Percentiles rank a stretch among this genome's conserved stretches.
Conservation (phyloP, 2,329 filamentous ascomycete genomes). For the Fusarium sp. region DNA sequence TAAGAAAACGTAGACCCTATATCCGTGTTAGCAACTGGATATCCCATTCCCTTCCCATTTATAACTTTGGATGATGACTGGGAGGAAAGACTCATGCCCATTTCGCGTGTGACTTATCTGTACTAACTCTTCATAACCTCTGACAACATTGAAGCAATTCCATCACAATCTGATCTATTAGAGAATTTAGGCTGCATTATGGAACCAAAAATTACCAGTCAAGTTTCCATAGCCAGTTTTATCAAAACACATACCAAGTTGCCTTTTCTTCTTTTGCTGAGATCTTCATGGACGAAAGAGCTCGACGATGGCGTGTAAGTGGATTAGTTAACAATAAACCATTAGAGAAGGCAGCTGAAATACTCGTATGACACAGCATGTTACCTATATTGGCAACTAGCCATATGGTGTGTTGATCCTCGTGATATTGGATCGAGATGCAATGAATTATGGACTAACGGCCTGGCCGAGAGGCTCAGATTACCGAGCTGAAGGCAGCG, state of each 20-base stretch:
- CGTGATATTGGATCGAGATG: background rate
- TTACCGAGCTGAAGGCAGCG: background rate
- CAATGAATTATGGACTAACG: slow-evolving; percentile 1
- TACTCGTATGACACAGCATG: background rate
- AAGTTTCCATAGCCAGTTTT: background rate
- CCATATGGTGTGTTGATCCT: background rate
- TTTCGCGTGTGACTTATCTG: too few relatives aligned
- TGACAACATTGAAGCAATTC: background rate
- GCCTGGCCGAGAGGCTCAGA: slow-evolving; percentile 19
- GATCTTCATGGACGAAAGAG: background rate
- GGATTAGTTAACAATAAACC: background rate
- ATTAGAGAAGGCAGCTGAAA: background rate
- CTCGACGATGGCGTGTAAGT: background rate
- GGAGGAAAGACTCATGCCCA: background rate
- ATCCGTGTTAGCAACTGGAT: background rate
- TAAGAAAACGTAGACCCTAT: background rate
- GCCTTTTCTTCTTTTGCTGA: background rate
- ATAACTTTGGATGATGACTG: background rate
- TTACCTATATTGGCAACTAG: background rate
- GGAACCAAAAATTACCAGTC: background rate
- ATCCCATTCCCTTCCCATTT: background rate
- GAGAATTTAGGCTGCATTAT: background rate
- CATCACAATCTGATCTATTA: background rate
- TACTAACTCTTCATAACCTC: background rate
- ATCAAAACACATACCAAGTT: background rate